phyloP scores from a whole-genome alignment of 108 stramenopile genomes.

The Schizochytrium sp. region DNA sequence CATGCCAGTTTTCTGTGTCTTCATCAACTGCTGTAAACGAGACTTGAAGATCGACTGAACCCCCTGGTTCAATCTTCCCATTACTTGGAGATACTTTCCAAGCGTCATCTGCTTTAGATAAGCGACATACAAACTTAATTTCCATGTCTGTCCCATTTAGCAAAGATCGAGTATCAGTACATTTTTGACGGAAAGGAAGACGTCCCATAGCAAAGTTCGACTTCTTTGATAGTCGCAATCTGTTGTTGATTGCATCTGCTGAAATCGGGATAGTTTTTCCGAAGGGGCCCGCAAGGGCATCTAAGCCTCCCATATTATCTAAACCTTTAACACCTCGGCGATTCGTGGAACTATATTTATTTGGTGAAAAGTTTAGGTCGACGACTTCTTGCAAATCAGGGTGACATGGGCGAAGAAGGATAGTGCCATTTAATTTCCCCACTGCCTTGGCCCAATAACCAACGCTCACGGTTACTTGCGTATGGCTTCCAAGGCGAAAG shows the following conservation, averaged over 20 bases:
- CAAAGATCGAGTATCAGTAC: not conserved
- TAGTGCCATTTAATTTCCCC: not conserved
- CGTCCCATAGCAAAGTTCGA: constrained; percentile 17
- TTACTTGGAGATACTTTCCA: not conserved
- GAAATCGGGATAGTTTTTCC: not conserved
- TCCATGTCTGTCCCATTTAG: constrained; percentile 37
- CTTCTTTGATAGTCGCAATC: not conserved
- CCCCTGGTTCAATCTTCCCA: not conserved
- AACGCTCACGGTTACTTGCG: not conserved
- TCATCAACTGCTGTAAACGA: not conserved
- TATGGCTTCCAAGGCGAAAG: not conserved
- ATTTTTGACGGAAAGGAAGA: not conserved
- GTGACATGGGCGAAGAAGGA: not conserved
- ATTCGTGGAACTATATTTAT: not conserved
- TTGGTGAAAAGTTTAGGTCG: not conserved
- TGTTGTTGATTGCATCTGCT: constrained; percentile 17
- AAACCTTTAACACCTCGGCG: not conserved
- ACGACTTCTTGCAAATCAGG: not conserved
- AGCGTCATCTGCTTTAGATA: not conserved
- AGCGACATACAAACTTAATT: not conserved
- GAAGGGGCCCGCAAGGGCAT: not conserved
- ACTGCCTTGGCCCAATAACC: not conserved
- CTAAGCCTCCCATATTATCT: not conserved
- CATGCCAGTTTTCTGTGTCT: constrained; percentile 15
- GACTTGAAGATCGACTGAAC: constrained; percentile 7